These are phyloP conservation scores for Suillus americanus DNA, from an alignment of 768 basidiomycete genomes.

Conservation along the genomic window DNA sequence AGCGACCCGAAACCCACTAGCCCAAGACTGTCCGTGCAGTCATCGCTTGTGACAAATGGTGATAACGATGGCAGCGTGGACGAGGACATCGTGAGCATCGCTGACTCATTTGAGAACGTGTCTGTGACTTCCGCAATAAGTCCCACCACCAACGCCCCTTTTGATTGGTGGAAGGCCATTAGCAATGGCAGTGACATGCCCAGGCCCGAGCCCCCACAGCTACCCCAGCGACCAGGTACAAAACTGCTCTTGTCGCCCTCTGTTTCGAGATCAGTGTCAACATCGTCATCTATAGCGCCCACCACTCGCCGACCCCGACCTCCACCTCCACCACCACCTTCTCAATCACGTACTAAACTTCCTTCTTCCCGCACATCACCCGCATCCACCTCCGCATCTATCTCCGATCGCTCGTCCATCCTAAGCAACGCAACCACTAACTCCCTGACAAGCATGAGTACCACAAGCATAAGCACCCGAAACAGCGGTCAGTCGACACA, in stretches of 20 bases:
- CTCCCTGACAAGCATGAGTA: conserved; percentile 39
- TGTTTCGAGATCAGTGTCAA: conserved; percentile 33
- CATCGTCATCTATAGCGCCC: conserved; percentile 36
- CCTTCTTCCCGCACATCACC: conserved; percentile 38
- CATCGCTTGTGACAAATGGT: conserved; percentile 48
- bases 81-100: conserved; percentile 55
- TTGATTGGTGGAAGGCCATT: conserved; percentile 53
- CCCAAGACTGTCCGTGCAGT: conserved; percentile 5
- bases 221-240: conserved; percentile 45
- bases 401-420: conserved; percentile 66
- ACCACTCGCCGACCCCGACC: conserved; percentile 43
- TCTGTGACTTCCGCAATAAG: conserved; percentile 54
- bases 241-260: conserved; percentile 26
- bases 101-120: conserved; percentile 73
- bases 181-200: conserved; percentile 30
- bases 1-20: conserved; percentile 24
- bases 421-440: conserved; percentile 45
- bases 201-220: conserved; percentile 40
- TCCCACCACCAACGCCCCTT: conserved; percentile 45
- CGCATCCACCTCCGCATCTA: conserved; percentile 38
- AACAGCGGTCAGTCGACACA: conserved; percentile 25
- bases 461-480: conserved; percentile 15
- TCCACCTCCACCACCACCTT: conserved; percentile 35
- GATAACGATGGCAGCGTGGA: conserved; percentile 36
- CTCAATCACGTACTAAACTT: conserved; percentile 22